Base-by-base conservation (phyloP, 78 protist genomes). In the Dictyostelium citrinum region DNA sequence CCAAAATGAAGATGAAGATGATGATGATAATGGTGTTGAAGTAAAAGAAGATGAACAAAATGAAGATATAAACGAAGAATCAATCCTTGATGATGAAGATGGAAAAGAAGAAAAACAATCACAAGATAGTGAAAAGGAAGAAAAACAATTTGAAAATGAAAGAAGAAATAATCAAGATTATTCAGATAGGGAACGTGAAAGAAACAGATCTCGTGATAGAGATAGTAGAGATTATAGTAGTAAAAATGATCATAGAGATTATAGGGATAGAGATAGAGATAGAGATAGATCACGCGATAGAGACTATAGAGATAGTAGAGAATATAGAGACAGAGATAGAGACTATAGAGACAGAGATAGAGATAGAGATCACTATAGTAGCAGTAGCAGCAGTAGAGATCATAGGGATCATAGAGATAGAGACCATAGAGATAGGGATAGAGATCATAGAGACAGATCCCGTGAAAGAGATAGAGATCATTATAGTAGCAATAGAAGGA, bases 261-360 rank as follows among this genome's bases (percentile, higher is more conserved):
- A 35, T 39, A 39, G 49, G 39, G n/a, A 17, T 29, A 46, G 68
- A n/a, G 49, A 58, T 20, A 43, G 72, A 31, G 33, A 31, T 22
- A 16, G 49, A 46, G 27, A 27, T 49, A 46, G 67, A 12, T n/a
- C n/a, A n/a, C n/a, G n/a, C n/a, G n/a, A 29, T 27, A 45, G 49
- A 37, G 31, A 64, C 37, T 27, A 64, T n/a, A 64, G 37, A 27
- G 72, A 64, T 11, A 64, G 72, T 27, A 64, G 72, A 27, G 35
- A 72, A 17, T 11, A 68, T 68, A 31, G 46, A 7, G 58, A 33
- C 6, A 70, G 77, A 70, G 77, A 70, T 7, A 33, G 77, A 70
- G 77, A 70, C 45, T 12, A 68, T 68, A 68, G 76, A 61, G 64
- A 51, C 64, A 51, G 64, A 61, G 72, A 64, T 37, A 70, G 77